Percentiles rank a stretch among this genome's conserved stretches.
Evolutionary conservation across 192 early-diverging fungal species (phyloP).

Genomic region (Fimicolochytrium jonesii): DNA sequence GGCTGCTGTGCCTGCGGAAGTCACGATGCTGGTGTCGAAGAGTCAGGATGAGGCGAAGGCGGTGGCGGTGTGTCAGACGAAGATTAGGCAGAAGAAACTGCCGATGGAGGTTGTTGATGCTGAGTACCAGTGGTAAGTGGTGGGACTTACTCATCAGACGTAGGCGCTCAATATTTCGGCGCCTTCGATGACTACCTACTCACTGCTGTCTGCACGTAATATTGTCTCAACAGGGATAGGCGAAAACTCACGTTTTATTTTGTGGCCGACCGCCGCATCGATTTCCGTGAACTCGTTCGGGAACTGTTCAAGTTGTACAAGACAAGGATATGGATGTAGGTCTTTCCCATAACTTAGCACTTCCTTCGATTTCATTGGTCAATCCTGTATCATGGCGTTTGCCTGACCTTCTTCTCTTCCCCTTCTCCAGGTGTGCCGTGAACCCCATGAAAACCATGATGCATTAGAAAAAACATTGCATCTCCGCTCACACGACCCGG

Average conservation of each 20-base stretch:
- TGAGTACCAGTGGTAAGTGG: conserved; percentile 91
- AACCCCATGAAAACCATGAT: conserved; percentile 36
- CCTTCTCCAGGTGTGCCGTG: conserved; percentile 42
- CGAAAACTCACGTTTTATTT: conserved; percentile 97
- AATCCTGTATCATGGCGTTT: background rate
- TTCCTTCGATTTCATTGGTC: background rate
- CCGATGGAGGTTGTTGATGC: conserved; percentile 96
- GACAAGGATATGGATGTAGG: conserved; percentile 93
- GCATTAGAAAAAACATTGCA: background rate
- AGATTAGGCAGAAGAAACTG: conserved; percentile 84
- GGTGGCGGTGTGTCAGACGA: conserved; percentile 78
- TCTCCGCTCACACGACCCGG: no score
- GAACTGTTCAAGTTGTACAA: conserved; percentile 97
- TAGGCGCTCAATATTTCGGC: no score
- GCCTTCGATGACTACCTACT: no score
- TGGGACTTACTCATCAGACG: no score
- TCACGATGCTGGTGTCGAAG: conserved; percentile 75
- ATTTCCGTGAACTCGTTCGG: conserved; percentile 93
- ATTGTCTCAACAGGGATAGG: conserved; percentile 63
- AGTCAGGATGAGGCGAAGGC: conserved; percentile 88
- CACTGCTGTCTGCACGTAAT: background rate
- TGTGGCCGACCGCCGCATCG: conserved; percentile 86
- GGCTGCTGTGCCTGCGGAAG: conserved; percentile 72
- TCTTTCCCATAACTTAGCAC: background rate
- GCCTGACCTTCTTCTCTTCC: background rate